Base-by-base conservation (phyloP, 768 basidiomycete genomes). In the Hydnomerulius pinastri region DNA sequence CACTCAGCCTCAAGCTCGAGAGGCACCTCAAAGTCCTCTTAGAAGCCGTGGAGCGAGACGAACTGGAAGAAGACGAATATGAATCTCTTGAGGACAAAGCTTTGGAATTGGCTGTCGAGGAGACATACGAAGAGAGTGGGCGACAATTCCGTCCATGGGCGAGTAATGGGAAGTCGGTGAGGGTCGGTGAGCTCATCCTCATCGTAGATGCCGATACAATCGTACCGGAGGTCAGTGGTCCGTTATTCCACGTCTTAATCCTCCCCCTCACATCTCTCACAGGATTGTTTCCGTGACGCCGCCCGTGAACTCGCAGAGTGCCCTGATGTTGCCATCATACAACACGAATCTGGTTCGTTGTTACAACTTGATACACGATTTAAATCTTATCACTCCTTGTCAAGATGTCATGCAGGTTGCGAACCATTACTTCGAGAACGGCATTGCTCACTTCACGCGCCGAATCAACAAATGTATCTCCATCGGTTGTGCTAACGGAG, bases 221-320 rank as follows among this genome's bases (percentile, higher is more conserved):
- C 57, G 91, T 95, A 10, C 91, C 91, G 3, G 88, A 71, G 82
- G 81, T 64, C 50, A 11, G 71, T 35, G 21, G 13, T 11, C 10
- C 11, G 7, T 35, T 5, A 4, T 38, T 15, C 18, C 37, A 2
- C 24, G 40, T 28, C 3, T 20, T 8, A 11, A 20, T 13, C 12
- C 11, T 10, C 15, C 48, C 29, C 20, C 39, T 39, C 6, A 57
- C 33, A n/a, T 8, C 4, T 8, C 24, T 18, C 1, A 18, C 36
- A 87, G 80, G 92, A 96, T 63, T 96, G 92, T 65, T 84, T 95
- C 67, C 79, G 90, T 41, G 93, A 95, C 70, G 93, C 92, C 1
- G 92, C 90, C 2, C 80, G 89, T 33, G 92, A 96, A 64, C 76
- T 95, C 50, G 73, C 81, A 17, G 86, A 87, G 65, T 86, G 86